These are phyloP conservation scores for Pyrenochaeta sp. DNA, from an alignment of 2,329 filamentous ascomycete genomes.

Conservation along the genomic window DNA sequence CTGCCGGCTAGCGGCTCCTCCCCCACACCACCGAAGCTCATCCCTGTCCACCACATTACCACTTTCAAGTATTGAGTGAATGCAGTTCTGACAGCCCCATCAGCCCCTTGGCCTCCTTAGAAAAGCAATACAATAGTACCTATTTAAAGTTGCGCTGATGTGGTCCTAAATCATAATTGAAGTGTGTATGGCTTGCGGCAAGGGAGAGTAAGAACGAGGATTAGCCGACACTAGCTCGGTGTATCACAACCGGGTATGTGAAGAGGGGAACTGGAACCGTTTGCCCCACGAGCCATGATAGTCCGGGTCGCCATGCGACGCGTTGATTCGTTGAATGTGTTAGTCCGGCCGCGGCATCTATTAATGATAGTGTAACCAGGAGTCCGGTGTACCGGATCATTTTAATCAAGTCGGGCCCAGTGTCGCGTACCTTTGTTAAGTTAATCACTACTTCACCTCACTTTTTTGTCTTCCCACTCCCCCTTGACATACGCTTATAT, in stretches of 20 bases:
- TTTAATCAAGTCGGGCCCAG: no score
- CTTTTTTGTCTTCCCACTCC: background rate
- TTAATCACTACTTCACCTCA: background rate
- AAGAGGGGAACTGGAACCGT: background rate
- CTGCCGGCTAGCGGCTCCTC: constrained; percentile 6
- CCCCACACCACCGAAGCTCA: constrained; percentile 4
- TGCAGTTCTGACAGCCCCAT: background rate
- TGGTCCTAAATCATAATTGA: no score
- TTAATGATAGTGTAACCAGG: no score
- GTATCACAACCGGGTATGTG: background rate
- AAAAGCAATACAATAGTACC: no score
- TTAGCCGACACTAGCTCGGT: background rate
- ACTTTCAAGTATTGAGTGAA: background rate
- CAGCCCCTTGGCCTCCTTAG: background rate
- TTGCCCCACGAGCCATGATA: background rate
- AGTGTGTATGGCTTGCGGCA: no score
- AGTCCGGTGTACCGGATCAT: no score
- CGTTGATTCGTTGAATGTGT: background rate
- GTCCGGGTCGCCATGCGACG: background rate
- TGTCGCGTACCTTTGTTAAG: no score
- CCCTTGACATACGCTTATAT: background rate
- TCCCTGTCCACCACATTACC: background rate
- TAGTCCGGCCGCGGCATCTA: no score
- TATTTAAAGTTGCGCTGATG: no score
- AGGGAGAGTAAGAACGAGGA: no score